phyloP scores from a whole-genome alignment of 371 early-diverging fungal species.

The Apophysomyces ossiformis region DNA sequence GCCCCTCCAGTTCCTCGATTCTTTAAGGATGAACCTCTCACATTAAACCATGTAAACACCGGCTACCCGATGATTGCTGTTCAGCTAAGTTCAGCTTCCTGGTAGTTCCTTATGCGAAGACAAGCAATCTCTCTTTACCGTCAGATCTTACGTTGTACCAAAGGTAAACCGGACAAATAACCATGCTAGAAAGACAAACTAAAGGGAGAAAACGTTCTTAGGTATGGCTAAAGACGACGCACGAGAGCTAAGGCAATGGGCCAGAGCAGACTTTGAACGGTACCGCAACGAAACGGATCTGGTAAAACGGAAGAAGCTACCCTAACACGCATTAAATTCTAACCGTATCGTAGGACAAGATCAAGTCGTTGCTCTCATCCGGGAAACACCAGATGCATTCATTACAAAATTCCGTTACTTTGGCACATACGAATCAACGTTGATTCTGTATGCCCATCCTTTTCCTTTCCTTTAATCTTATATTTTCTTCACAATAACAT shows the following conservation, averaged over 20 bases:
- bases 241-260: conserved; percentile 59
- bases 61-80: background rate
- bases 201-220: background rate
- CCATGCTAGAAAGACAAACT: background rate
- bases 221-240: conserved; percentile 57
- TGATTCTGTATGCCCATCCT: background rate
- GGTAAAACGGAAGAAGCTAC: conserved; percentile 32
- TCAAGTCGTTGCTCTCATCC: conserved; percentile 56
- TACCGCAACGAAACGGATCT: conserved; percentile 58
- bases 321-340: background rate
- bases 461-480: too few relatives aligned
- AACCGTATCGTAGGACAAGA: conserved; percentile 47
- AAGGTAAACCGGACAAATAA: conserved; percentile 25
- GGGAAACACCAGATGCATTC: conserved; percentile 68
- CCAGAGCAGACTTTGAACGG: conserved; percentile 67
- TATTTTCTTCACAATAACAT: background rate
- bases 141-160: conserved; percentile 60
- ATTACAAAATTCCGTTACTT: conserved; percentile 51
- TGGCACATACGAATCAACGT: conserved; percentile 32
- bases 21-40: conserved; percentile 40
- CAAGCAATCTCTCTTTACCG: conserved; percentile 66
- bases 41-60: conserved; percentile 45
- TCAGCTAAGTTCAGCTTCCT: background rate
- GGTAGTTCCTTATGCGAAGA: conserved; percentile 60
- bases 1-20: conserved; percentile 49